Evolutionary conservation across 2,329 filamentous ascomycete genomes (phyloP), one percentile per base, ranked within the genome.

Genomic region (Aureobasidium musti): DNA sequence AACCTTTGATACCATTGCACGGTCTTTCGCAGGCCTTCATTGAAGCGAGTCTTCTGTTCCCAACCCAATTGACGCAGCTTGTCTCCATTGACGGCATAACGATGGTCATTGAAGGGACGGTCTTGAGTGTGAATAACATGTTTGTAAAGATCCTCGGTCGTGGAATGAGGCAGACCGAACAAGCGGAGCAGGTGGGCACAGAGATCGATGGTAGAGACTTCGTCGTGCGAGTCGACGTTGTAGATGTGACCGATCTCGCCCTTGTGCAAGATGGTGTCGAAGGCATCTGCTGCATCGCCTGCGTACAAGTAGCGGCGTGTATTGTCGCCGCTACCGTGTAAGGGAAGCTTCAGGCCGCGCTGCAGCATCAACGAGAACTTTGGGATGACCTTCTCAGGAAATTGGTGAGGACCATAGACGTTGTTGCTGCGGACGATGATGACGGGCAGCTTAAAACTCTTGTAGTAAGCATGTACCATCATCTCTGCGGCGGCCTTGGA

Each of bases 391-490:
- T 94, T 90, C 91, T 74, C 61, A 21, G 59, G 53, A 26, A 57
- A 68, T 52, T 68, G 63, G 23, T 49, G 90, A 28, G 91, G 91
- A 0, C 91, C 91, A 73, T 93, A 94, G 37, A 94, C 90, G 73
- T 95, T 94, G 80, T 94, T 94, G 75, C 89, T 89, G 60, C 91
- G 84, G 30, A 93, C 89, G 72, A 93, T 91, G 70, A 94, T 91
- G 63, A 87, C 86, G 1, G 91, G 91, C 14, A 95, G 82, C 76
- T 90, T 90, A 82, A 92, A 93, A 77, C 88, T 91, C 79, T 91
- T 92, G 75, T 89, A 85, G 76, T 93, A 95, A 21, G 90, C 91
- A 76, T 90, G 88, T 21, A 94, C 90, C 65, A 75, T 71, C 71
- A 74, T 74, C 45, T 75, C 73, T 17, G 76, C 72, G 35, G 76